These are phyloP conservation scores for Fusarium subtropicale DNA, from an alignment of 2,329 filamentous ascomycete species.

Conservation along the genomic window DNA sequence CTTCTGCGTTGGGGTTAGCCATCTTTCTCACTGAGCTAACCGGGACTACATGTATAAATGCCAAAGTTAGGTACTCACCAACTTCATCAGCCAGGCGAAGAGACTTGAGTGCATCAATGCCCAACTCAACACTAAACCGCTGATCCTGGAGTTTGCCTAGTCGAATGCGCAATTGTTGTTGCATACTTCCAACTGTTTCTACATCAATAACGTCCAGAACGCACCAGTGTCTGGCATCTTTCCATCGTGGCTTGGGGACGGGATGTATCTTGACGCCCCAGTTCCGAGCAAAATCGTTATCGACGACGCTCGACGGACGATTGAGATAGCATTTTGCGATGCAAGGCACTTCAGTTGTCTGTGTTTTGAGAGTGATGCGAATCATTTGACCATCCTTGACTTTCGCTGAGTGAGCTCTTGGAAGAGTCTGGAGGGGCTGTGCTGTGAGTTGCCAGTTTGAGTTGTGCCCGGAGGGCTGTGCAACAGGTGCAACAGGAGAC, in stretches of 20 bases:
- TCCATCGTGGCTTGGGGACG: constrained; percentile 20
- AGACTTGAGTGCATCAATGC: constrained; percentile 20
- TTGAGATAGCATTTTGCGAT: constrained; percentile 35
- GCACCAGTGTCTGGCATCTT: constrained; percentile 25
- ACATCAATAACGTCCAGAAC: constrained; percentile 32
- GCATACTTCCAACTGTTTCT: constrained; percentile 32
- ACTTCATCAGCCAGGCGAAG: constrained; percentile 25
- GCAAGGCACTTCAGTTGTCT: constrained; percentile 25
- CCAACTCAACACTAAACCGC: constrained; percentile 26
- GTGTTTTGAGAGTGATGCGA: constrained; percentile 29
- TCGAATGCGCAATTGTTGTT: constrained; percentile 16
- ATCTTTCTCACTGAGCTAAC: not conserved
- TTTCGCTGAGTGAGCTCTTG: constrained; percentile 14
- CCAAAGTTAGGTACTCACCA: constrained; percentile 23
- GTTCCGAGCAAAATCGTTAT: constrained; percentile 28
- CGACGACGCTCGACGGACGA: constrained; percentile 17
- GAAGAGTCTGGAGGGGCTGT: constrained; percentile 7
- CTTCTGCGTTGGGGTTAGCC: constrained; percentile 12
- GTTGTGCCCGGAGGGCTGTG: constrained; percentile 7
- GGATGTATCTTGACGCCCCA: constrained; percentile 18
- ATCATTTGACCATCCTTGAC: constrained; percentile 37
- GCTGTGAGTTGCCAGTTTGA: constrained; percentile 14
- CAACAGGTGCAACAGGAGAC: constrained; percentile 28
- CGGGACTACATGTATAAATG: not conserved
- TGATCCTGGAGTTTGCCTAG: constrained; percentile 25